A percentile compares a stretch with the other conserved stretches of the same genome.
These are phyloP conservation scores for Thielaviopsis musarum DNA, from an alignment of 2,329 filamentous ascomycete species.

Conservation along the genomic window DNA sequence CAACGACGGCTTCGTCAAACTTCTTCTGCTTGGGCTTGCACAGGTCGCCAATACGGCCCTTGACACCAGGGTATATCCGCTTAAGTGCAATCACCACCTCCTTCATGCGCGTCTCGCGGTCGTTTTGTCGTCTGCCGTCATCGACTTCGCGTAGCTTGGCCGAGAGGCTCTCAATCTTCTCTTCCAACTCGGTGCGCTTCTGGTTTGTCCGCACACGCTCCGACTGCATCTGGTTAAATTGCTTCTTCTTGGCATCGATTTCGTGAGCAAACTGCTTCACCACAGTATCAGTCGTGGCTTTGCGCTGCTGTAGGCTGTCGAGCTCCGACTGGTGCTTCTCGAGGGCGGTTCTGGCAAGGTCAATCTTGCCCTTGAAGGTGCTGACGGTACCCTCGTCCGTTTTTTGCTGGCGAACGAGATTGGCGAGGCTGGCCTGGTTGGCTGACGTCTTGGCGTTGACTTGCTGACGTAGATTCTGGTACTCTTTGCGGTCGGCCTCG, in stretches of 20 bases:
- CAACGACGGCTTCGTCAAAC: conserved; percentile 82
- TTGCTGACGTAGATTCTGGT: conserved; percentile 68
- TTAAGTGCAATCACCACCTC: conserved; percentile 78
- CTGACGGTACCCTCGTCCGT: conserved; percentile 84
- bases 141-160: conserved; percentile 72
- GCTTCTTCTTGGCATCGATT: conserved; percentile 79
- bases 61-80: conserved; percentile 80
- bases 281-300: conserved; percentile 40
- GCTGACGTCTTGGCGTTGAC: conserved; percentile 68
- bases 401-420: conserved; percentile 74
- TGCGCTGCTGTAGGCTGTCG: conserved; percentile 50
- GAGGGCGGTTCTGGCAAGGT: conserved; percentile 55
- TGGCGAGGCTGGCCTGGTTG: conserved; percentile 70
- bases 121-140: conserved; percentile 68
- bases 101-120: conserved; percentile 61
- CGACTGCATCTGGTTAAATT: conserved; percentile 70
- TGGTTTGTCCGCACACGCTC: conserved; percentile 69
- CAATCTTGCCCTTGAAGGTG: conserved; percentile 75
- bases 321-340: conserved; percentile 61
- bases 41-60: conserved; percentile 75
- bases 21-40: conserved; percentile 97
- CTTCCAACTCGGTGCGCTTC: conserved; percentile 73
- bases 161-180: conserved; percentile 70
- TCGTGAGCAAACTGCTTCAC: conserved; percentile 56
- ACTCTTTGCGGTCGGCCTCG: conserved; percentile 75